Conservation (phyloP, 2,329 filamentous ascomycete genomes). For the Aspergillus udagawae region DNA sequence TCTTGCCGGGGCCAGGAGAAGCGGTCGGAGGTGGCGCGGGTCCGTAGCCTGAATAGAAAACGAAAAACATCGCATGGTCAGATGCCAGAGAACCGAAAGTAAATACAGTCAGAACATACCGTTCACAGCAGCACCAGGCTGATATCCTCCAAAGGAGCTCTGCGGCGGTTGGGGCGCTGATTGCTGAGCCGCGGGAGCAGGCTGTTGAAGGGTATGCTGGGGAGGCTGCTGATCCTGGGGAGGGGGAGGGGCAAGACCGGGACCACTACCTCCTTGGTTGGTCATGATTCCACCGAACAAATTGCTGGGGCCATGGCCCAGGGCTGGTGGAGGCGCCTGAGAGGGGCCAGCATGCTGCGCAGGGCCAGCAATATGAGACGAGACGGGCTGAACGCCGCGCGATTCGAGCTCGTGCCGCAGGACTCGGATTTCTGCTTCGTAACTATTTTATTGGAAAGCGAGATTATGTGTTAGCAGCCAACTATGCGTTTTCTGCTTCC, state of each 20-base stretch:
- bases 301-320: slow-evolving; percentile 83
- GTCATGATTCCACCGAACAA: slow-evolving; percentile 96
- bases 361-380: slow-evolving; percentile 67
- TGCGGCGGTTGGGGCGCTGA: slow-evolving; percentile 68
- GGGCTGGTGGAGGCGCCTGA: slow-evolving; percentile 77
- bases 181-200: slow-evolving; percentile 53
- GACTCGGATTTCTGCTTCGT: slow-evolving; percentile 84
- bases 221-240: slow-evolving; percentile 61
- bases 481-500: neutral
- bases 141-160: slow-evolving; percentile 67
- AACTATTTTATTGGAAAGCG: slow-evolving; percentile 51
- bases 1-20: slow-evolving; percentile 78
- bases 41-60: slow-evolving; percentile 59
- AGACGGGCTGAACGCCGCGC: slow-evolving; percentile 59
- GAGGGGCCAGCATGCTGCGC: slow-evolving; percentile 75
- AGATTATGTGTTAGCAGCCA: slow-evolving; percentile 18
- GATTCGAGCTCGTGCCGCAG: slow-evolving; percentile 83
- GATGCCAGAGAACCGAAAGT: slow-evolving; percentile 35
- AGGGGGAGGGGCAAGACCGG: slow-evolving; percentile 73
- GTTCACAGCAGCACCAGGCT: slow-evolving; percentile 60
- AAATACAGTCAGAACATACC: slow-evolving; percentile 45
- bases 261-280: slow-evolving; percentile 77
- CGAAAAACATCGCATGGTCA: slow-evolving; percentile 43
- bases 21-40: slow-evolving; percentile 79
- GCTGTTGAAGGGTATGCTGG: slow-evolving; percentile 57